Evolutionary conservation across 495 filamentous ascomycete genomes (phyloP).

Genomic region (Lindgomyces ingoldianus): DNA sequence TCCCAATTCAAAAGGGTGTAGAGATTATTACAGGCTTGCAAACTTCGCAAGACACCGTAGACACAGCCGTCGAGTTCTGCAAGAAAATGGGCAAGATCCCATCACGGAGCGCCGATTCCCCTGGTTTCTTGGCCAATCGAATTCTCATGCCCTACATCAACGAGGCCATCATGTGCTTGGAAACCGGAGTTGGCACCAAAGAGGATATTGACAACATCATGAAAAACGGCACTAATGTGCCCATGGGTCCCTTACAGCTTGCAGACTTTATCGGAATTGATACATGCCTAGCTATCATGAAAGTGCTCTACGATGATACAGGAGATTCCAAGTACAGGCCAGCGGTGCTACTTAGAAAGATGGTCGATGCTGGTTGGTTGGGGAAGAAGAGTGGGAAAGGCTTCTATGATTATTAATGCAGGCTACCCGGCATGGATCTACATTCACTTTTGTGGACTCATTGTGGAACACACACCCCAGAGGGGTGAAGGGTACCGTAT

Average conservation of each 20-base stretch:
- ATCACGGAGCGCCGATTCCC: conserved; percentile 81
- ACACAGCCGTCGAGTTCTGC: conserved; percentile 83
- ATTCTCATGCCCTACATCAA: conserved; percentile 99
- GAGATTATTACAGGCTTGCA: conserved; percentile 95
- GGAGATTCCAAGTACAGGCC: conserved; percentile 95
- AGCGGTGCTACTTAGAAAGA: conserved; percentile 78
- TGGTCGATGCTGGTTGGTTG: conserved; percentile 98
- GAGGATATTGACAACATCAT: conserved; percentile 96
- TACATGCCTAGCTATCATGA: conserved; percentile 97
- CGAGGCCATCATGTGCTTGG: conserved; percentile 93
- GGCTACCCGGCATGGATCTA: too few relatives aligned
- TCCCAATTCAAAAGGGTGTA: conserved; percentile 94
- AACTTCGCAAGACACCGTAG: conserved; percentile 77
- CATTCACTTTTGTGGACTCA: too few relatives aligned
- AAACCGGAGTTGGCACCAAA: conserved; percentile 82
- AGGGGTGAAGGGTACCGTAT: too few relatives aligned
- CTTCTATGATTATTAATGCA: conserved; percentile 86
- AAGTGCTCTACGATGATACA: conserved; percentile 86
- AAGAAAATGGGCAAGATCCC: conserved; percentile 91
- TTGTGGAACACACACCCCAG: too few relatives aligned
- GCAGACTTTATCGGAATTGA: conserved; percentile 98
- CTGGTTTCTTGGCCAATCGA: conserved; percentile 93
- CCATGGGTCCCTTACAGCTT: conserved; percentile 92
- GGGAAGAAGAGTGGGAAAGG: conserved; percentile 98
- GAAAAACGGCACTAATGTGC: conserved; percentile 98